Base-by-base conservation (phyloP, 352 stramenopile species). In the Globisporangium solare region DNA sequence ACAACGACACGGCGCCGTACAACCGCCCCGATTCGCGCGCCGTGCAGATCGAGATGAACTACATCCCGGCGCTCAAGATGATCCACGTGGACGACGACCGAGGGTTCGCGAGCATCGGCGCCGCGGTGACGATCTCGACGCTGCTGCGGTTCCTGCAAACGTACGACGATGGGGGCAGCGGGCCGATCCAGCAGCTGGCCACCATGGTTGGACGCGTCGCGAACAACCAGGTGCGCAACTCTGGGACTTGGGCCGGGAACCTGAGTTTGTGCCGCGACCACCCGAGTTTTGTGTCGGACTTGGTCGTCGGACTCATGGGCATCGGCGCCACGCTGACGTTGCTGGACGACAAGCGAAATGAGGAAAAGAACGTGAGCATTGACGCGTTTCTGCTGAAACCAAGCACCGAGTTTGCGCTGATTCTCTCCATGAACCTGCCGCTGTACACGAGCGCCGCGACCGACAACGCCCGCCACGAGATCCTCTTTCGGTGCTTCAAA, bases 91-190 rank as follows among this genome's bases (percentile, higher is more conserved):
- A 47, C 21, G 50, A 63, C 31, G 63, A 54, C 24, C 37, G 68
- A 3, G 51, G 68, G 22, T 48, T 85, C 42, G 57, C 75, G 18
- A 83, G 70, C 13, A 82, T 68, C 41, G 84, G 78, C 52, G 80
- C 73, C 31, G 87, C 75, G 2, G 74, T 67, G 46, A 92, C 81
- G 67, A 89, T 89, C 58, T 74, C 74, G 11, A 63, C 66, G n/a
- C 61, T 88, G 17, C 55, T 74, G 2, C 82, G 95, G 56, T 64
- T 99, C 24, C 71, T 98, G 1, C 70, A 76, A 13, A 68, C 88
- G 56, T 84, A 94, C 58, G 74, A 76, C 6, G 66, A 86, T 15
- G 74, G 76, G 1, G 97, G 97, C 65, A 94, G 48, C 27, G 32
- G 47, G 13, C 18, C 42, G 0, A 51, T 84, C 21, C 53, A 48